Percentiles rank a stretch among this genome's conserved stretches.
phyloP scores from a whole-genome alignment of 1,284 basidiomycete genomes.

The Rhizoctonia solani region DNA sequence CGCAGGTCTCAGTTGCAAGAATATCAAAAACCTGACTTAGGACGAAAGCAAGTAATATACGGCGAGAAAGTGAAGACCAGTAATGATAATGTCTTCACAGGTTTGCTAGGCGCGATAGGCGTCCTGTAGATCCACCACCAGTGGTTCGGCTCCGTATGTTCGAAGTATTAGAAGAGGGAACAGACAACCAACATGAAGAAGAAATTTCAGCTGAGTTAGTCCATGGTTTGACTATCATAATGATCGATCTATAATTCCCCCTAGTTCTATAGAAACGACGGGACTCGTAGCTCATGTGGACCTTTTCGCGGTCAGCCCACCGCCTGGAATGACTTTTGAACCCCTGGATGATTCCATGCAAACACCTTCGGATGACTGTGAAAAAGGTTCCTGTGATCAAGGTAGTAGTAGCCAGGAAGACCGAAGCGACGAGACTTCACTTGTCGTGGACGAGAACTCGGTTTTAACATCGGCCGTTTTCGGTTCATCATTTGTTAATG shows the following conservation, averaged over 20 bases:
- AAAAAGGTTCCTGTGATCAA: neutral
- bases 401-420: neutral
- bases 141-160: slow-evolving; percentile 60
- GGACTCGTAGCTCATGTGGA: slow-evolving; percentile 65
- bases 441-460: slow-evolving; percentile 49
- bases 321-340: slow-evolving; percentile 31
- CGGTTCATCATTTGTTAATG: slow-evolving; percentile 67
- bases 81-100: slow-evolving; percentile 39
- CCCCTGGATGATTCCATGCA: neutral
- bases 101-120: slow-evolving; percentile 54
- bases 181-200: slow-evolving; percentile 45
- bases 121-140: slow-evolving; percentile 66
- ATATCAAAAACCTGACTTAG: slow-evolving; percentile 40
- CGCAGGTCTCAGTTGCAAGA: slow-evolving; percentile 37
- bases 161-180: slow-evolving; percentile 51
- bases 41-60: slow-evolving; percentile 35
- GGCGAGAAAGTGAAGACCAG: neutral
- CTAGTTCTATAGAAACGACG: slow-evolving; percentile 41
- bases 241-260: neutral
- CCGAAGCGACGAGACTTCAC: neutral
- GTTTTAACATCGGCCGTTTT: slow-evolving; percentile 62
- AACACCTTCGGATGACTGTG: neutral
- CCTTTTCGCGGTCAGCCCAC: slow-evolving; percentile 57
- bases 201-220: slow-evolving; percentile 51
- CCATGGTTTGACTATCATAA: neutral